phyloP scores from a whole-genome alignment of 2,329 filamentous ascomycete species.

The Neonectria faginata region DNA sequence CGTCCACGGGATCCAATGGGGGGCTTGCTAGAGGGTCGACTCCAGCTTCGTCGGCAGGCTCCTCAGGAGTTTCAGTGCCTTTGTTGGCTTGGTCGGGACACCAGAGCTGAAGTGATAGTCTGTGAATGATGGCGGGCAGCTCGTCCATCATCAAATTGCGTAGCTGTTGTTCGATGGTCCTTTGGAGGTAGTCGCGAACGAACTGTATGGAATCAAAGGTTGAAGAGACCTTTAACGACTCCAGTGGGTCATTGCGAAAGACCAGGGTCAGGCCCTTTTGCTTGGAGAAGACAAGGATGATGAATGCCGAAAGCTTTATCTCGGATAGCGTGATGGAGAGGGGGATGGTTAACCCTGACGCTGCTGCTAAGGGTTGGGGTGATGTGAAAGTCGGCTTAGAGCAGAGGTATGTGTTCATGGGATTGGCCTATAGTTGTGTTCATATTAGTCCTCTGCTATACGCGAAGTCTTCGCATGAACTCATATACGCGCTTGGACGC shows the following conservation, averaged over 20 bases:
- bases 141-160: slow-evolving; percentile 98
- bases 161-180: slow-evolving; percentile 93
- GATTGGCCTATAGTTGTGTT: slow-evolving; percentile 78
- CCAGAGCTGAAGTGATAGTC: slow-evolving; percentile 88
- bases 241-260: slow-evolving; percentile 96
- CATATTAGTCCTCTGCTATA: slow-evolving; percentile 61
- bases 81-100: slow-evolving; percentile 79
- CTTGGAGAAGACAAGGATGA: slow-evolving; percentile 96
- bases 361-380: slow-evolving; percentile 89
- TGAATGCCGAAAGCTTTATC: slow-evolving; percentile 95
- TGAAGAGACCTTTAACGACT: slow-evolving; percentile 97
- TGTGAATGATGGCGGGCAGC: slow-evolving; percentile 94
- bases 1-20: slow-evolving; percentile 84
- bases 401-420: slow-evolving; percentile 92
- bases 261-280: slow-evolving; percentile 97
- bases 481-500: slow-evolving; percentile 33
- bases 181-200: slow-evolving; percentile 95
- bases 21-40: slow-evolving; percentile 86
- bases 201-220: slow-evolving; percentile 99
- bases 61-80: slow-evolving; percentile 62
- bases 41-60: slow-evolving; percentile 67
- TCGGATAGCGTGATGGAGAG: slow-evolving; percentile 96
- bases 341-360: slow-evolving; percentile 95
- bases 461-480: slow-evolving; percentile 32
- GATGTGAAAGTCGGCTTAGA: slow-evolving; percentile 94